Conservation (phyloP, 257 asterid species). For the Ballota nigra region DNA sequence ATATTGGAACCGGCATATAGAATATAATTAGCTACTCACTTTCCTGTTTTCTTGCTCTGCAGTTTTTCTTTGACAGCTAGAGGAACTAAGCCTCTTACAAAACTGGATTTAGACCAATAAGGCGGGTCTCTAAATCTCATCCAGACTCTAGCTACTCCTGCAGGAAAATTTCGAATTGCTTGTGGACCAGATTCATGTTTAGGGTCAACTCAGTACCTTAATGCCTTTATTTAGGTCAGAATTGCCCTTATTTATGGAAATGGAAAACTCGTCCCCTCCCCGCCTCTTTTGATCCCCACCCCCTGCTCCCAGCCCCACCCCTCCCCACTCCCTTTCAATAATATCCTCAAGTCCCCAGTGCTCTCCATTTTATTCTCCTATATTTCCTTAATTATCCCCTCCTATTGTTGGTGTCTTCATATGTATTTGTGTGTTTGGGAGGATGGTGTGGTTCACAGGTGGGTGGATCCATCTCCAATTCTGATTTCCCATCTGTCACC, state of each 20-base stretch:
- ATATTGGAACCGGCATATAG: conserved; percentile 1
- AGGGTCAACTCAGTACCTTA: conserved; percentile 27
- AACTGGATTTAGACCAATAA: conserved; percentile 37
- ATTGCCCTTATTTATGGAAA: conserved; percentile 18
- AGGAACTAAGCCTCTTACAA: conserved; percentile 31
- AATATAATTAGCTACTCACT: conserved; percentile 24
- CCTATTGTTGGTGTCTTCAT: conserved; percentile 11
- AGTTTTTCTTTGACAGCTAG: conserved; percentile 40
- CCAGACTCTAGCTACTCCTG: conserved; percentile 33
- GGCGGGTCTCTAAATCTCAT: conserved; percentile 40
- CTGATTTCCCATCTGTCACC: neutral
- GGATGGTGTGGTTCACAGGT: conserved; percentile 16
- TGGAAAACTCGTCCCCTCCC: conserved; percentile 26
- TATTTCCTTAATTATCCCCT: neutral
- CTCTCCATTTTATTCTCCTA: conserved; percentile 13
- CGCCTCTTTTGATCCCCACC: conserved; percentile 19
- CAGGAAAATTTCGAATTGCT: conserved; percentile 36
- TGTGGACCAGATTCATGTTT: conserved; percentile 30
- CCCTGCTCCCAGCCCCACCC: conserved; percentile 24
- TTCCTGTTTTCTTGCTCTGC: conserved; percentile 36
- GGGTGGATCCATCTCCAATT: conserved; percentile 16
- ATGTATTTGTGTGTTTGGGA: conserved; percentile 9
- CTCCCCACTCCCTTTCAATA: conserved; percentile 20
- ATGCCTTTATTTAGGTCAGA: conserved; percentile 41
- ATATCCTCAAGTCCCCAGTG: neutral